These are phyloP conservation scores for Wickerhamiella vanderwaltii DNA, from an alignment of 805 yeast species.

Conservation along the genomic window DNA sequence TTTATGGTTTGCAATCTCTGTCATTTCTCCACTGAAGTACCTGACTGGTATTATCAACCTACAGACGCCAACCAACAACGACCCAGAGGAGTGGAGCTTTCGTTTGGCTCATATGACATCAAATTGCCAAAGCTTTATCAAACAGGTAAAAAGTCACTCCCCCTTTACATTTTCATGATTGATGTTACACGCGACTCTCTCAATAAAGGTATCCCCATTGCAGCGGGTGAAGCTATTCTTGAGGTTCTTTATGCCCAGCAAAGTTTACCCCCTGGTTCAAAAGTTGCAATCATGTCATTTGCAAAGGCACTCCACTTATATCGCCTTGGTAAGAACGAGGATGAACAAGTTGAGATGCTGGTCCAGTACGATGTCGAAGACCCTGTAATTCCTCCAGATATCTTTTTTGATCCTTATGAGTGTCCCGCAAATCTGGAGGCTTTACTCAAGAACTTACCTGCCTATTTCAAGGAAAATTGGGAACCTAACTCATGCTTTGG, in stretches of 20 bases:
- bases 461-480: slow-evolving; percentile 30
- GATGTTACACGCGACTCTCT: slow-evolving; percentile 54
- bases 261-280: slow-evolving; percentile 31
- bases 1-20: slow-evolving; percentile 78
- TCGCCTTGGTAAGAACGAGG: slow-evolving; percentile 12
- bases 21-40: slow-evolving; percentile 56
- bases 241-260: slow-evolving; percentile 36
- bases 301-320: slow-evolving; percentile 64
- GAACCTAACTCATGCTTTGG: slow-evolving; percentile 62
- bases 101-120: slow-evolving; percentile 74
- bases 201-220: slow-evolving; percentile 46
- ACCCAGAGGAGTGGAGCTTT: slow-evolving; percentile 47
- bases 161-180: slow-evolving; percentile 60
- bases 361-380: slow-evolving; percentile 50
- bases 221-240: slow-evolving; percentile 60
- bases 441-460: slow-evolving; percentile 51
- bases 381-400: slow-evolving; percentile 72
- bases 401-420: slow-evolving; percentile 69
- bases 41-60: slow-evolving; percentile 53
- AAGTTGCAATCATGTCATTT: slow-evolving; percentile 62
- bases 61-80: slow-evolving; percentile 48
- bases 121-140: slow-evolving; percentile 33
- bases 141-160: slow-evolving; percentile 4
- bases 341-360: slow-evolving; percentile 15
- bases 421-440: slow-evolving; percentile 52